Evolutionary conservation across 257 asterid genomes (phyloP), one percentile per base, ranked within the genome.

Genomic region (Solanum peruvianum): DNA sequence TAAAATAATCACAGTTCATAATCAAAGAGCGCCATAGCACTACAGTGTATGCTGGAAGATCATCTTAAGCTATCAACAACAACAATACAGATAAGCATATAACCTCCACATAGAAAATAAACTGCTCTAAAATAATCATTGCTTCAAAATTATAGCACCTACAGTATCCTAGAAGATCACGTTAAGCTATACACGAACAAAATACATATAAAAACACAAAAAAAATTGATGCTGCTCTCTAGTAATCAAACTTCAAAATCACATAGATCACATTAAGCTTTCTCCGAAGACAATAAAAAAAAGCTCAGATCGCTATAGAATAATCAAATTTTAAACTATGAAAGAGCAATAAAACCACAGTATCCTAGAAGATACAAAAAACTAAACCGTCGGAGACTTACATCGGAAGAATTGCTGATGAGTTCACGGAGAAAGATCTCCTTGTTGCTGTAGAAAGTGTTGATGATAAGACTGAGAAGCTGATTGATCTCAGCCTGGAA

Each of bases 401-500:
- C 95, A 91, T 92, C 95, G 15, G 95, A 92, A 3, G 93, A 88
- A 86, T 92, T 92, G 64, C 93, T 90, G 85, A 92, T 92, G 62
- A 91, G 92, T 58, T 92, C 95, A 31, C 95, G 93, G 27, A 92
- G 95, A 78, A 92, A 92, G 90, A 92, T 92, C 90, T 92, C 95
- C 89, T 92, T 92, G 88, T 92, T 92, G 89, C 92, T 89, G 89
- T 92, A 92, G 88, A 92, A 92, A 11, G 95, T 92, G 89, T 92
- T 92, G 90, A 92, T 92, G 20, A 92, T 92, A 66, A 92, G 85
- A 89, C 93, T 91, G 87, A 92, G 58, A 16, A 92, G 85, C 88
- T 92, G 95, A 86, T 92, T 92, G 87, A 92, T 92, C 90, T 92
- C 95, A 6, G 95, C 95, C 69, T 92, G 95, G 90, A 92, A 92